Base-by-base conservation (phyloP, 2,329 filamentous ascomycete species). In the Ceratocystis smalleyi region DNA sequence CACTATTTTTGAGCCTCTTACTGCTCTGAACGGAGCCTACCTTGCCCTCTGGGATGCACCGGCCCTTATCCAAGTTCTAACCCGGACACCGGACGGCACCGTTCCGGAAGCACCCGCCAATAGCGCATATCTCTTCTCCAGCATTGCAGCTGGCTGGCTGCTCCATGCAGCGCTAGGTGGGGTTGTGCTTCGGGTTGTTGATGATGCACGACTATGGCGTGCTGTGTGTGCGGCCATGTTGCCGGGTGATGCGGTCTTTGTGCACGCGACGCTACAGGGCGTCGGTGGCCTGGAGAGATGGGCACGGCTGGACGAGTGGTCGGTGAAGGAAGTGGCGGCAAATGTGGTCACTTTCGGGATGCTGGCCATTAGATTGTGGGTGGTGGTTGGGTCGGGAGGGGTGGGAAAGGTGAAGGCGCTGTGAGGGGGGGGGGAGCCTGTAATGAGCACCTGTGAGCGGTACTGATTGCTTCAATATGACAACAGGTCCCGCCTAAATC, bases 131-230 rank as follows among this genome's bases (percentile, higher is more conserved):
- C 64, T 67, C 40, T 65, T 59, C 62, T 64, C 64, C 19, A 30
- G 55, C 19, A 49, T 67, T 4, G 64, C 59, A 15, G 66, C 40
- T 32, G 61, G 64, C 17, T 67, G 66, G 64, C 62, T 66, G 24
- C 51, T 64, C 30, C 62, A 66, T 47, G 59, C 62, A 30, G 63
- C 64, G 15, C 15, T 66, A n/a, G 64, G 49, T 30, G 64, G 55
- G 12, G 17, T 62, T 1, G 59, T 63, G 22, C 54, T 67, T 40
- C 55, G 65, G 15, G 17, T 22, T 2, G 47, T 24, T 17, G 59
- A 64, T 30, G 60, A 67, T 49, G 59, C 45, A 64, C 32, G 43
- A n/a, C 54, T 64, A 15, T 67, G 66, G 66, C 55, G 62, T 15
- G 40, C 47, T 24, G 22, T 67, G 17, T 67, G 66, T 55, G 43